Evolutionary conservation across 2,329 filamentous ascomycete species (phyloP).

Genomic region (Monilinia laxa): DNA sequence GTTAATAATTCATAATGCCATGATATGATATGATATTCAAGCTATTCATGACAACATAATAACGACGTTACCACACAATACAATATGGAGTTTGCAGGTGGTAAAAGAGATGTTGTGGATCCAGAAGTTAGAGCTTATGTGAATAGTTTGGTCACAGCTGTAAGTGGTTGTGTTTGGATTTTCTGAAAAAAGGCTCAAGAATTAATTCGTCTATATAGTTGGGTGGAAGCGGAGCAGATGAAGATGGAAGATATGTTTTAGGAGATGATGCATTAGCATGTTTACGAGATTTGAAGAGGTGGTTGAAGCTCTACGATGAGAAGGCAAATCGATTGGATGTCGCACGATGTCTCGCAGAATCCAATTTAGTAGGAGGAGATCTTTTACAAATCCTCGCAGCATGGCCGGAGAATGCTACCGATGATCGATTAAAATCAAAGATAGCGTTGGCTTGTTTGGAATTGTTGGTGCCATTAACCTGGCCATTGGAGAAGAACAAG

Average conservation of each 20-base stretch:
- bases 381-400: conserved; percentile 82
- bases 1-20: conserved; percentile 10
- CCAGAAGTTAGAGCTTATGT: conserved; percentile 92
- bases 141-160: conserved; percentile 89
- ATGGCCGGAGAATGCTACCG: conserved; percentile 72
- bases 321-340: conserved; percentile 94
- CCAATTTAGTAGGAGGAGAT: conserved; percentile 88
- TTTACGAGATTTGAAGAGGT: conserved; percentile 89
- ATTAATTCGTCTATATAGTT: conserved; percentile 57
- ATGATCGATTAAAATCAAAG: conserved; percentile 74
- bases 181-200: conserved; percentile 9
- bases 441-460: conserved; percentile 85
- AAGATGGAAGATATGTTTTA: conserved; percentile 80
- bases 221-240: conserved; percentile 76
- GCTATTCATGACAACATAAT: conserved; percentile 1
- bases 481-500: conserved; percentile 82
- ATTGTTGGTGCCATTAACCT: conserved; percentile 87
- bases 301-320: conserved; percentile 92
- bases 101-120: conserved; percentile 66
- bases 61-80: conserved; percentile 7
- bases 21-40: too few relatives aligned
- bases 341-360: conserved; percentile 85
- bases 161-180: conserved; percentile 30
- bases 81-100: conserved; percentile 57
- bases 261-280: conserved; percentile 92